These are phyloP conservation scores for Xylaria sp. DNA, from an alignment of 2,329 filamentous ascomycete species.

Conservation along the genomic window DNA sequence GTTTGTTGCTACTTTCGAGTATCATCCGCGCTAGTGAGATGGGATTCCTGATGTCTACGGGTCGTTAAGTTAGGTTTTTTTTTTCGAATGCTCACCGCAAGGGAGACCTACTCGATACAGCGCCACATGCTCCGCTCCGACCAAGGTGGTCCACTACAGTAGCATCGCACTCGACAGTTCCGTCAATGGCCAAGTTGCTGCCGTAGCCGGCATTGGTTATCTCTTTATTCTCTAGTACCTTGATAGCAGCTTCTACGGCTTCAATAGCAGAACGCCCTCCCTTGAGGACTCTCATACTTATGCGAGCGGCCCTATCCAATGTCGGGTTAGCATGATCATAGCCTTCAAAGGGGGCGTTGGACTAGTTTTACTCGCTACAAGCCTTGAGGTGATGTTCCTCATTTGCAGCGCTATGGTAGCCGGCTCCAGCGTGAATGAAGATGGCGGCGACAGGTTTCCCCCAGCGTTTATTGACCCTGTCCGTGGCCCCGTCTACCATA, in stretches of 20 bases:
- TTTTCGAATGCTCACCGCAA: too few species aligned
- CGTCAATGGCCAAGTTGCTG: slow-evolving; percentile 92
- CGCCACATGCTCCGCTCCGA: slow-evolving; percentile 91
- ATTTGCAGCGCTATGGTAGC: slow-evolving; percentile 89
- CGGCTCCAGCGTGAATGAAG: slow-evolving; percentile 94
- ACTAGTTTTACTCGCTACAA: slow-evolving; percentile 79
- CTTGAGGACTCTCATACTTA: slow-evolving; percentile 83
- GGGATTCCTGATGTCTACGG: slow-evolving; percentile 88
- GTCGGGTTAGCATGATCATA: slow-evolving; percentile 13
- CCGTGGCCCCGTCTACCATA: slow-evolving; percentile 54
- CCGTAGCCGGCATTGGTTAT: slow-evolving; percentile 98
- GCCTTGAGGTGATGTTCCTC: slow-evolving; percentile 85
- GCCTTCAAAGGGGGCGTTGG: neutral
- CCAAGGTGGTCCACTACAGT: slow-evolving; percentile 91
- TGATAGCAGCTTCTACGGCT: slow-evolving; percentile 89
- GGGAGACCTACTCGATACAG: slow-evolving; percentile 81
- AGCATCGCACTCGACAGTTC: slow-evolving; percentile 92
- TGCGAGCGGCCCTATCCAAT: slow-evolving; percentile 75
- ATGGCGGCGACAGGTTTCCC: slow-evolving; percentile 68
- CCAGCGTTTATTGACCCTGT: slow-evolving; percentile 50
- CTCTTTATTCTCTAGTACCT: slow-evolving; percentile 88
- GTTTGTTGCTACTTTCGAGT: slow-evolving; percentile 78
- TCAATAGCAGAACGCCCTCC: slow-evolving; percentile 84
- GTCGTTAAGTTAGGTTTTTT: slow-evolving; percentile 6
- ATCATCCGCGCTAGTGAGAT: slow-evolving; percentile 87